These are phyloP conservation scores for Lipomyces kockii DNA, from an alignment of 805 yeast species.

Conservation along the genomic window DNA sequence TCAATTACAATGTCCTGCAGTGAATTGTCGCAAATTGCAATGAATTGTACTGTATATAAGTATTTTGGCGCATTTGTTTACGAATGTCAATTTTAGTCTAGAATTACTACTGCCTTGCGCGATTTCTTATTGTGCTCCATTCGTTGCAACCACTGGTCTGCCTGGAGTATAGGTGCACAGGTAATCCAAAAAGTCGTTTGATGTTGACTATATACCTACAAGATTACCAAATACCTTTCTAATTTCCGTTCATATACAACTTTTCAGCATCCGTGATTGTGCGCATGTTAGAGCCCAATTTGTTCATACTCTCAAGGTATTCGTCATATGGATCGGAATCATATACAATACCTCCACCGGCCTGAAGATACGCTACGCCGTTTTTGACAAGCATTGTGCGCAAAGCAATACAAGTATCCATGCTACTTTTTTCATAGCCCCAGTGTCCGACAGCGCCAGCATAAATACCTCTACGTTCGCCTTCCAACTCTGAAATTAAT, in stretches of 20 bases:
- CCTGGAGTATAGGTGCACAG: not conserved
- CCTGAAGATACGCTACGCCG: slow-evolving; percentile 89
- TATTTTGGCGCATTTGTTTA: not conserved
- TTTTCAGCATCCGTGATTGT: slow-evolving; percentile 93
- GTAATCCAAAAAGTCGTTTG: not conserved
- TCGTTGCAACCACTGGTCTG: not conserved
- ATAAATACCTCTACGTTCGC: slow-evolving; percentile 92
- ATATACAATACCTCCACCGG: slow-evolving; percentile 97
- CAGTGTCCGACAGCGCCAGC: slow-evolving; percentile 99
- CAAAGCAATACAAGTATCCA: slow-evolving; percentile 97
- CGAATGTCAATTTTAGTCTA: not conserved
- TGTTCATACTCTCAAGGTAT: slow-evolving; percentile 94
- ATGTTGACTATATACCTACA: not conserved
- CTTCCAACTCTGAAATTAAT: slow-evolving; percentile 83
- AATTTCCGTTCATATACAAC: slow-evolving; percentile 61
- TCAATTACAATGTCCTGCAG: not conserved
- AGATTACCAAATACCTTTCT: slow-evolving; percentile 10
- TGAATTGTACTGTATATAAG: not conserved
- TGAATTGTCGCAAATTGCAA: not conserved
- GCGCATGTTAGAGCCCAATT: slow-evolving; percentile 89
- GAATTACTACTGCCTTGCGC: not conserved
- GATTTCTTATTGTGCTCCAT: not conserved
- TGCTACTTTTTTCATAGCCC: slow-evolving; percentile 91
- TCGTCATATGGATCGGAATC: slow-evolving; percentile 96
- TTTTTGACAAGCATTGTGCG: slow-evolving; percentile 96